Evolutionary conservation across 2,329 filamentous ascomycete genomes (phyloP).

Genomic region (Pseudogymnoascus sp.): DNA sequence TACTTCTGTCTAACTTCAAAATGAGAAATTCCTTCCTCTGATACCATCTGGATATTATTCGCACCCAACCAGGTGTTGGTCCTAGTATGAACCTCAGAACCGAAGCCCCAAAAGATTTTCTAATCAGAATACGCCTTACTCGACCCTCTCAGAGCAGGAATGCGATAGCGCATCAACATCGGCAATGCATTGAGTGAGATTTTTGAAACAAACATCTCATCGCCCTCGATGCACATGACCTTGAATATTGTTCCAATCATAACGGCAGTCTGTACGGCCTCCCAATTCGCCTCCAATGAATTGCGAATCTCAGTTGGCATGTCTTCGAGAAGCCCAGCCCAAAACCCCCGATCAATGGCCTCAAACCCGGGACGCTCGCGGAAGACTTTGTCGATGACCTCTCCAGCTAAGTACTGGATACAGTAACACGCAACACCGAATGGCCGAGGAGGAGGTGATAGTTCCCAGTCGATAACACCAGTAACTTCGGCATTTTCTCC

Average conservation of each 20-base stretch:
- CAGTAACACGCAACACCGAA: slow-evolving; percentile 9
- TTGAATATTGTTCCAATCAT: slow-evolving; percentile 7
- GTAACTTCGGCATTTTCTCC: slow-evolving; percentile 8
- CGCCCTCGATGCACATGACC: neutral
- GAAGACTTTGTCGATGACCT: neutral
- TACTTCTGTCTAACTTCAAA: neutral
- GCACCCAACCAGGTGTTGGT: neutral
- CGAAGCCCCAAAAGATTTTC: neutral
- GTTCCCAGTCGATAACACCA: slow-evolving; percentile 12
- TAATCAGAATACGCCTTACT: neutral
- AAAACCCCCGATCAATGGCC: neutral
- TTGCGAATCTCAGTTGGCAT: neutral
- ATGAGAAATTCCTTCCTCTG: neutral
- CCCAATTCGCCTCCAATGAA: neutral
- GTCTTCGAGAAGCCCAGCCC: slow-evolving; percentile 8
- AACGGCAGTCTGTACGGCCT: neutral
- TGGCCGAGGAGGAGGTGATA: slow-evolving; percentile 8
- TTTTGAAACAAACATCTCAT: neutral
- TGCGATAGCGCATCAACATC: neutral
- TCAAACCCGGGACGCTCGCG: neutral
- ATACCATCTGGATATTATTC: neutral
- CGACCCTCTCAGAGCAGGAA: neutral
- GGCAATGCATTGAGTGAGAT: neutral
- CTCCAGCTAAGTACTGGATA: slow-evolving; percentile 10
- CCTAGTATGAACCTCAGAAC: neutral